Evolutionary conservation across 2,329 filamentous ascomycete species (phyloP).

Genomic region (Sporothrix variecibatus): DNA sequence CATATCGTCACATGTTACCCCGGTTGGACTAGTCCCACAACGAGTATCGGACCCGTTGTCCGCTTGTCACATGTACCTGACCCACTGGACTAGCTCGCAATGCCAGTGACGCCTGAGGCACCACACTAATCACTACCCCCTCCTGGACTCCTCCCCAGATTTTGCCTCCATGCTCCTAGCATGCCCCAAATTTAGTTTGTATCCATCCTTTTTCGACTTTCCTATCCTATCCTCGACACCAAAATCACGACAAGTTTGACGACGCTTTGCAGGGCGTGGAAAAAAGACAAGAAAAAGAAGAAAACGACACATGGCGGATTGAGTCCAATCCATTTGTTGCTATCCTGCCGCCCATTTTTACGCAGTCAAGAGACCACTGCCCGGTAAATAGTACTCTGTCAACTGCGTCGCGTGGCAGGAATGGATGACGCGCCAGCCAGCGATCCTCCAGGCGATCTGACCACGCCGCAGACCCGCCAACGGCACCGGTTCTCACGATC

Average conservation of each 20-base stretch:
- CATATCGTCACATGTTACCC: no score
- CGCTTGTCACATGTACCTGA: neutral
- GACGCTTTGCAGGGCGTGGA: no score
- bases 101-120: neutral
- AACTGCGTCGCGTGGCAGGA: neutral
- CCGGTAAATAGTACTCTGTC: neutral
- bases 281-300: no score
- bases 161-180: neutral
- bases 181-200: neutral
- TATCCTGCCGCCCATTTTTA: no score
- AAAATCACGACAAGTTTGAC: neutral
- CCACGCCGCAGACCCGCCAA: slow-evolving; percentile 4
- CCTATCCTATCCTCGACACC: neutral
- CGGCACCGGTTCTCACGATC: slow-evolving; percentile 23
- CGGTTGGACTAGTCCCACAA: no score
- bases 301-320: no score
- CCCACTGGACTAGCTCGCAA: neutral
- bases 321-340: neutral
- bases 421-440: slow-evolving; percentile 3
- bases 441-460: neutral
- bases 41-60: no score
- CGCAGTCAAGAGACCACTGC: neutral
- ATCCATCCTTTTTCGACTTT: neutral
- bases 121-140: neutral
- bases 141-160: neutral